Conservation (phyloP, 2,329 filamentous ascomycete genomes). For the Xylariaceae sp. region DNA sequence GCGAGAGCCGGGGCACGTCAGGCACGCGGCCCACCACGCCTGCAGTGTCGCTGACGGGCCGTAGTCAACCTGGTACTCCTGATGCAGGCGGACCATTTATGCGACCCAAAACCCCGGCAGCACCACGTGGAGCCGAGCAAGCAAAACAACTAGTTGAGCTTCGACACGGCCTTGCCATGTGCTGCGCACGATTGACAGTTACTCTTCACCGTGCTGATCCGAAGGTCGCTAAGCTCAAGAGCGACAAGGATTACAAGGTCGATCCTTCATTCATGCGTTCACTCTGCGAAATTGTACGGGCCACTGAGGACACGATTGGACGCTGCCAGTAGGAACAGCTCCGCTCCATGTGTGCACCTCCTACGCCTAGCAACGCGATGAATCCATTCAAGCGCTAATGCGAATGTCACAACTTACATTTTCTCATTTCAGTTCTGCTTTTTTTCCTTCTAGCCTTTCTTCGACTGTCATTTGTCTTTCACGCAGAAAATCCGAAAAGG, state of each 20-base stretch:
- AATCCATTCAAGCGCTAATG: background rate
- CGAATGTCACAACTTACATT: too few species aligned
- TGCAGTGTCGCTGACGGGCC: background rate
- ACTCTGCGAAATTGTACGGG: slow-evolving; percentile 32
- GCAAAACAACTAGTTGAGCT: slow-evolving; percentile 35
- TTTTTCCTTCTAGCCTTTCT: too few species aligned
- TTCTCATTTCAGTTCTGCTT: too few species aligned
- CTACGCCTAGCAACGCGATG: background rate
- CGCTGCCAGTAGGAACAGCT: slow-evolving; percentile 2
- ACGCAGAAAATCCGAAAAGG: background rate
- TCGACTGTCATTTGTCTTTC: background rate
- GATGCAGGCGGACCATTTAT: background rate
- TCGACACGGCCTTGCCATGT: slow-evolving; percentile 45
- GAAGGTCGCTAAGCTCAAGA: background rate
- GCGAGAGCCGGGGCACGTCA: slow-evolving; percentile 3
- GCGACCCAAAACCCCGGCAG: slow-evolving; percentile 17
- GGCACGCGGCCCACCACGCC: background rate
- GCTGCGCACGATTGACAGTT: slow-evolving; percentile 46
- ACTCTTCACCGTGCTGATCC: slow-evolving; percentile 37
- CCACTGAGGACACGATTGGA: slow-evolving; percentile 34
- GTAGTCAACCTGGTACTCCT: slow-evolving; percentile 7
- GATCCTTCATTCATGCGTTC: slow-evolving; percentile 38
- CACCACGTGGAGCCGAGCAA: slow-evolving; percentile 10
- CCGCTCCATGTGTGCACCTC: background rate
- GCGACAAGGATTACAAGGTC: slow-evolving; percentile 5